Percentiles rank a stretch among this genome's conserved stretches.
Evolutionary conservation across 805 yeast species (phyloP).

Genomic region (Wickerhamomyces bovis): DNA sequence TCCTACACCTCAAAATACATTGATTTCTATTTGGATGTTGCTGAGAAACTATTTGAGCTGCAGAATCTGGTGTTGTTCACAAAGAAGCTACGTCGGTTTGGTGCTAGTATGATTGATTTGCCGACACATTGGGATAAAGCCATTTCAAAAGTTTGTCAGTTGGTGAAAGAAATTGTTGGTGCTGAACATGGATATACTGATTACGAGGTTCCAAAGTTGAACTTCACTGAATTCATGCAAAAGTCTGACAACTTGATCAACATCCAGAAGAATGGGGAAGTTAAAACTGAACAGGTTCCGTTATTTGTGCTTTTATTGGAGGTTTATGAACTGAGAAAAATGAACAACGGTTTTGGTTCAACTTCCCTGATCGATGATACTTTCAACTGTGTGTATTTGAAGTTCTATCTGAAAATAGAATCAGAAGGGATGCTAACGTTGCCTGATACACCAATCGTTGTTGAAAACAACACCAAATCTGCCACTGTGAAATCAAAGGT

Average conservation of each 20-base stretch:
- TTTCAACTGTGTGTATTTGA: slow-evolving; percentile 53
- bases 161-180: slow-evolving; percentile 39
- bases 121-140: slow-evolving; percentile 61
- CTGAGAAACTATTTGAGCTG: slow-evolving; percentile 49
- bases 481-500: slow-evolving; percentile 33
- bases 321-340: slow-evolving; percentile 53
- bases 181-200: slow-evolving; percentile 48
- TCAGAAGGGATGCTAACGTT: background rate
- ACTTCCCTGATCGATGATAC: slow-evolving; percentile 73
- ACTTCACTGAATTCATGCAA: slow-evolving; percentile 37
- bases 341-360: slow-evolving; percentile 78
- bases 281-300: slow-evolving; percentile 33
- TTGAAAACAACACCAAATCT: background rate
- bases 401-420: slow-evolving; percentile 30
- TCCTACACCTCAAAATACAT: slow-evolving; percentile 69
- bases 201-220: slow-evolving; percentile 37
- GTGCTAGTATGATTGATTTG: slow-evolving; percentile 67
- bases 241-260: slow-evolving; percentile 30
- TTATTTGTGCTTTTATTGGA: slow-evolving; percentile 42
- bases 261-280: slow-evolving; percentile 23
- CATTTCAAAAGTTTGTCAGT: slow-evolving; percentile 44
- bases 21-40: slow-evolving; percentile 50
- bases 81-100: slow-evolving; percentile 71
- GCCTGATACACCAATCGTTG: background rate
- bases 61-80: slow-evolving; percentile 53